phyloP scores from a whole-genome alignment of 352 stramenopile genomes.

The Phytophthora sojae region DNA sequence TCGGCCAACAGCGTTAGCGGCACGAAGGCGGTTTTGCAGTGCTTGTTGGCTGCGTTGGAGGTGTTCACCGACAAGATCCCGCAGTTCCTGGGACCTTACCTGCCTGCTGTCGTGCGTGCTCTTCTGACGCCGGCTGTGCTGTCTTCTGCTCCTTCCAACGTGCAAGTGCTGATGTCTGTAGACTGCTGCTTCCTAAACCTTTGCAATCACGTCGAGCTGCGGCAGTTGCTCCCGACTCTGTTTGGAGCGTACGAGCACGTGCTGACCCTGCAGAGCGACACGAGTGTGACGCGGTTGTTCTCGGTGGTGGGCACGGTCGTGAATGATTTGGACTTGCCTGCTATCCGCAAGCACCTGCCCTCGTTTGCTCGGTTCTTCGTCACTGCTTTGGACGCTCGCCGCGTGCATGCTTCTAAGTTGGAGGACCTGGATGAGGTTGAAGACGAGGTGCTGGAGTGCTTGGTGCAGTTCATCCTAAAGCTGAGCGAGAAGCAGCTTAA shows the following conservation, averaged over 20 bases:
- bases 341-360: slow-evolving; percentile 73
- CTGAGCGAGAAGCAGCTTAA: slow-evolving; percentile 92
- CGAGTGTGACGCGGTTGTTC: slow-evolving; percentile 72
- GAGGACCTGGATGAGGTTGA: slow-evolving; percentile 75
- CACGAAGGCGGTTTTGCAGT: slow-evolving; percentile 73
- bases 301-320: slow-evolving; percentile 77
- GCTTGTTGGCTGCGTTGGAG: slow-evolving; percentile 74
- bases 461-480: slow-evolving; percentile 87
- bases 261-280: slow-evolving; percentile 54
- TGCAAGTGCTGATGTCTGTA: slow-evolving; percentile 59
- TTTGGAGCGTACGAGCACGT: slow-evolving; percentile 77
- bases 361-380: slow-evolving; percentile 88
- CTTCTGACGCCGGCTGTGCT: slow-evolving; percentile 66
- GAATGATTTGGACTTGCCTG: slow-evolving; percentile 48
- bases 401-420: slow-evolving; percentile 65
- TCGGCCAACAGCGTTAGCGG: slow-evolving; percentile 29
- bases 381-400: slow-evolving; percentile 74
- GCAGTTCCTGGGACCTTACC: slow-evolving; percentile 84
- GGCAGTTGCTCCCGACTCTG: slow-evolving; percentile 75
- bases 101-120: slow-evolving; percentile 66
- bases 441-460: slow-evolving; percentile 76
- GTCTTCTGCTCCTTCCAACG: slow-evolving; percentile 33
- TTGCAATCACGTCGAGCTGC: slow-evolving; percentile 75
- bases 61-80: slow-evolving; percentile 87
- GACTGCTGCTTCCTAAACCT: slow-evolving; percentile 75